Conservation (phyloP, 352 stramenopile genomes). For the Pythium phragmiticola region DNA sequence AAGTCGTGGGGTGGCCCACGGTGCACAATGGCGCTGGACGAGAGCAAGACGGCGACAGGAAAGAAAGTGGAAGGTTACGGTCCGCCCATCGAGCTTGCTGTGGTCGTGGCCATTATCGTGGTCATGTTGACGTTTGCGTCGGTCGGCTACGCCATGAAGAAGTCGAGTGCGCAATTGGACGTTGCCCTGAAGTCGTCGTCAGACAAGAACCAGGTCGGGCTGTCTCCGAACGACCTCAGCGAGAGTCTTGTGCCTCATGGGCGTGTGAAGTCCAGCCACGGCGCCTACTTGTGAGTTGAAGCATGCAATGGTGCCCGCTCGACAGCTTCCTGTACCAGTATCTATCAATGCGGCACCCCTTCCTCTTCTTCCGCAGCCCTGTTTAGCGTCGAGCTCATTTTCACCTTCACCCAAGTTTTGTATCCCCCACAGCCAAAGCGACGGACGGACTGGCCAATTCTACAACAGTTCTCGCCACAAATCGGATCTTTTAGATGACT, state of each 20-base stretch:
- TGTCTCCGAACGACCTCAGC: constrained; percentile 12
- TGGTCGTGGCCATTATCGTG: constrained; percentile 1
- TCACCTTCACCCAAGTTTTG: not conserved
- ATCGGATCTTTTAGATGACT: not conserved
- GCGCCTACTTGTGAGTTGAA: constrained; percentile 18
- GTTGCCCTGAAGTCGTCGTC: constrained; percentile 13
- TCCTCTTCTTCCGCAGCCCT: not conserved
- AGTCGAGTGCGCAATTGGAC: constrained; percentile 3
- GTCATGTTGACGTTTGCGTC: constrained; percentile 11
- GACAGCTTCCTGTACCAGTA: constrained; percentile 10
- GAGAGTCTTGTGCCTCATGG: not conserved
- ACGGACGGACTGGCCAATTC: not conserved
- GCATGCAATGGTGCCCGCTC: not conserved
- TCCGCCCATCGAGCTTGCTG: constrained; percentile 9
- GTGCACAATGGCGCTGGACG: constrained; percentile 42
- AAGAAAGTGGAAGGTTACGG: constrained; percentile 15
- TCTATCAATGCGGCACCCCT: not conserved
- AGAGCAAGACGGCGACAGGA: constrained; percentile 9
- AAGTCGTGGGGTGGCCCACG: constrained; percentile 32
- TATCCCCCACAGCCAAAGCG: not conserved
- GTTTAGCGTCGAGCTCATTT: not conserved
- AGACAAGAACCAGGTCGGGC: constrained; percentile 15
- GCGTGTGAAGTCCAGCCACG: constrained; percentile 11
- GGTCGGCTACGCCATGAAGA: constrained; percentile 16
- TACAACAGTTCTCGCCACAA: not conserved